phyloP scores from a whole-genome alignment of 148 eudicot species.

The Beta vulgaris region DNA sequence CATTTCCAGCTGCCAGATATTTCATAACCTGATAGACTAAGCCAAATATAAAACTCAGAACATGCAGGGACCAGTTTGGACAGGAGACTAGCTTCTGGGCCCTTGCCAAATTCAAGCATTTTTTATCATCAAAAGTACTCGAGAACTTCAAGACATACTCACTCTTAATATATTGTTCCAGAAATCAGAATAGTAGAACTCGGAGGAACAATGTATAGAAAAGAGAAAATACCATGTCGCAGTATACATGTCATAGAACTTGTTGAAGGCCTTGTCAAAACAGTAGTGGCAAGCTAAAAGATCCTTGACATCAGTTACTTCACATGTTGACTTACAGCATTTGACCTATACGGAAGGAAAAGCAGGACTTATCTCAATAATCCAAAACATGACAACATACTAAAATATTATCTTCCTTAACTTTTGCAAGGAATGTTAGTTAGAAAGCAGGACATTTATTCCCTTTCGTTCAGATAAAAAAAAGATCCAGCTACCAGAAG shows the following conservation, averaged over 20 bases:
- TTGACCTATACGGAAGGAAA: slow-evolving; percentile 51
- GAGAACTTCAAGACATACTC: background rate
- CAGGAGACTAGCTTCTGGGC: background rate
- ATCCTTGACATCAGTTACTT: slow-evolving; percentile 67
- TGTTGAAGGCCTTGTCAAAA: slow-evolving; percentile 80
- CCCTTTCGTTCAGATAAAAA: background rate
- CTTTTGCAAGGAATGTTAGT: background rate
- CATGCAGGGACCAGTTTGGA: too few species aligned
- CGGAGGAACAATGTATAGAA: background rate
- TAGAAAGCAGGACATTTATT: background rate
- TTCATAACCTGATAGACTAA: background rate
- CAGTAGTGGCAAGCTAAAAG: slow-evolving; percentile 84
- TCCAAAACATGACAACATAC: slow-evolving; percentile 1
- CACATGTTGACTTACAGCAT: slow-evolving; percentile 81
- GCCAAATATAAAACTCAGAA: background rate
- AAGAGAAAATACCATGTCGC: slow-evolving; percentile 62
- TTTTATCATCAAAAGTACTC: background rate
- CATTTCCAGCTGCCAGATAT: background rate
- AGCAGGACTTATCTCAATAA: background rate
- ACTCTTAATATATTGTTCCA: background rate
- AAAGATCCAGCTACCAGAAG: background rate
- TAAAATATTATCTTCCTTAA: too few species aligned
- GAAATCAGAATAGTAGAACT: background rate
- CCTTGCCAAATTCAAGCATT: background rate
- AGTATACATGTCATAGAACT: slow-evolving; percentile 80